Evolutionary conservation across 1,284 basidiomycete species (phyloP).

Genomic region (Polyporus tsugae): DNA sequence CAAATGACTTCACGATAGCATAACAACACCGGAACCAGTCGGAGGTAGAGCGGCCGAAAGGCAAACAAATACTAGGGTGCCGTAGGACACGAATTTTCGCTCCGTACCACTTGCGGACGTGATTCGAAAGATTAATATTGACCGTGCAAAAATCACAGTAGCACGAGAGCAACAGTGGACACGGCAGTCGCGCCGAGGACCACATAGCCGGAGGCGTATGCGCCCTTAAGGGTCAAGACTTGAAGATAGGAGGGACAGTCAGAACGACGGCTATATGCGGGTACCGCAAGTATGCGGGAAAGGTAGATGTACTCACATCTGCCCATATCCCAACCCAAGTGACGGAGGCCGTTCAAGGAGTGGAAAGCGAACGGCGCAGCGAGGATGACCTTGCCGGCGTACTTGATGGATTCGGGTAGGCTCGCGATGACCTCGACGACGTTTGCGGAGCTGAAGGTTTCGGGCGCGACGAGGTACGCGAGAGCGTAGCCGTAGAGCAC

Average conservation of each 20-base stretch:
- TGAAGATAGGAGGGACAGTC: background rate
- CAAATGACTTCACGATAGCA: background rate
- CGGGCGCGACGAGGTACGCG: slow-evolving; percentile 88
- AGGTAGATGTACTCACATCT: slow-evolving; percentile 71
- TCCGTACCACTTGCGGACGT: background rate
- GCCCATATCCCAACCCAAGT: slow-evolving; percentile 91
- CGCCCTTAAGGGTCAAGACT: slow-evolving; percentile 86
- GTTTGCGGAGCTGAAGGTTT: slow-evolving; percentile 80
- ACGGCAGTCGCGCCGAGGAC: slow-evolving; percentile 86
- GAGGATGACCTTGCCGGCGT: slow-evolving; percentile 77
- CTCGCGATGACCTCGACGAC: slow-evolving; percentile 77
- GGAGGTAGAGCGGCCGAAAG: background rate
- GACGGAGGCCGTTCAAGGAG: slow-evolving; percentile 89
- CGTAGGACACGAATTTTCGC: background rate
- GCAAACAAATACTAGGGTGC: background rate
- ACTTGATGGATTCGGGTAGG: slow-evolving; percentile 80
- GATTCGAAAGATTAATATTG: background rate
- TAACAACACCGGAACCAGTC: background rate
- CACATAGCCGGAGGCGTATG: slow-evolving; percentile 83
- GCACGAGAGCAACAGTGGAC: slow-evolving; percentile 64
- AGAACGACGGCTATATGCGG: slow-evolving; percentile 4
- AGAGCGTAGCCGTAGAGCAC: slow-evolving; percentile 92
- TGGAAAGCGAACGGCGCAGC: slow-evolving; percentile 93
- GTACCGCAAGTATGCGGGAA: background rate
- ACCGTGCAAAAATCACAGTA: slow-evolving; percentile 37